Conservation (phyloP, 139 green algal species). For the Coelastrella sp. region DNA sequence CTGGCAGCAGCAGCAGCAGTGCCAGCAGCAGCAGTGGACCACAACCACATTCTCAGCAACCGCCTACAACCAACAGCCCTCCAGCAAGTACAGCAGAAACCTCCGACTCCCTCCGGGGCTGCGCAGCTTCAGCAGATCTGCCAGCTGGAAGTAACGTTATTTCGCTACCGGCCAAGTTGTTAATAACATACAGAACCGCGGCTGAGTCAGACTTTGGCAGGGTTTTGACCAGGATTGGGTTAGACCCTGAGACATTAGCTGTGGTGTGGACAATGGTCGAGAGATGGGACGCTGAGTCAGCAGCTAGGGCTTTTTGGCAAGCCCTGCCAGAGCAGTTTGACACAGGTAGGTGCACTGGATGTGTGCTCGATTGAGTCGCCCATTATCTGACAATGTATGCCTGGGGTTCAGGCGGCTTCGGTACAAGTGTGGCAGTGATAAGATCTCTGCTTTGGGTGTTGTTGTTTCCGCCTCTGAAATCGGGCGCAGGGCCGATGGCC, state of each 20-base stretch:
- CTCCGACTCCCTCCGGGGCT: conserved; percentile 54
- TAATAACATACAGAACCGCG: conserved; percentile 74
- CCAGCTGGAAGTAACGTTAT: conserved; percentile 58
- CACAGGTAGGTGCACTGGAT: conserved; percentile 50
- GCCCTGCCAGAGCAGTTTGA: conserved; percentile 63
- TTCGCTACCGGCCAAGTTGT: conserved; percentile 53
- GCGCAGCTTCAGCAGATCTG: conserved; percentile 54
- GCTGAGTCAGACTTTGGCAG: conserved; percentile 58
- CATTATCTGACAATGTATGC: too few species aligned
- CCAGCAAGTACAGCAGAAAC: background rate
- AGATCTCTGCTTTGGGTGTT: background rate
- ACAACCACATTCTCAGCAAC: background rate
- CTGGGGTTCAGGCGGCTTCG: too few species aligned
- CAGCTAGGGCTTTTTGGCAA: conserved; percentile 62
- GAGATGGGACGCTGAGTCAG: conserved; percentile 64
- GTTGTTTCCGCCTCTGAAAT: too few species aligned
- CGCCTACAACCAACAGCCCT: background rate
- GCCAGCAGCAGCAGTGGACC: background rate
- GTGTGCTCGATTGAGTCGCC: too few species aligned
- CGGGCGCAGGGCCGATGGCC: too few species aligned
- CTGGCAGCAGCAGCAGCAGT: conserved; percentile 16
- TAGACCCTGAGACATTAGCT: conserved; percentile 65
- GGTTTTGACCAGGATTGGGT: conserved; percentile 58
- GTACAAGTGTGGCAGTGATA: background rate
- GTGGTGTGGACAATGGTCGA: conserved; percentile 83